These are phyloP conservation scores for Monosporascus sp. DNA, from an alignment of 2,329 filamentous ascomycete species.

Conservation along the genomic window DNA sequence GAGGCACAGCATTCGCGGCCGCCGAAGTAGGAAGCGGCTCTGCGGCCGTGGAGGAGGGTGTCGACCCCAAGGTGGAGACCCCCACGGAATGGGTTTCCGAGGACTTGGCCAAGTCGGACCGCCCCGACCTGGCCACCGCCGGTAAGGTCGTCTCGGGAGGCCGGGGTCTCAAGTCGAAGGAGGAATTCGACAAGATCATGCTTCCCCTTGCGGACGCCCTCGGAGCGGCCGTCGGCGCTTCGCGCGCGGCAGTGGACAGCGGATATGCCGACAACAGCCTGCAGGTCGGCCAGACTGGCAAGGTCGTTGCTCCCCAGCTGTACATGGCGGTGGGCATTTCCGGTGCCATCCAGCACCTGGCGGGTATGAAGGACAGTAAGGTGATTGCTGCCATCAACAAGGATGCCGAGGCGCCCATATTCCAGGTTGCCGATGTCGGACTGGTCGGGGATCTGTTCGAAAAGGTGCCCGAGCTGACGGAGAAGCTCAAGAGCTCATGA, in stretches of 20 bases:
- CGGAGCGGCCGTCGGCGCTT: slow-evolving; percentile 93
- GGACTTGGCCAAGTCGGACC: slow-evolving; percentile 86
- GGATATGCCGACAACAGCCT: slow-evolving; percentile 98
- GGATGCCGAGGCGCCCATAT: slow-evolving; percentile 93
- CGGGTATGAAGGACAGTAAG: slow-evolving; percentile 99
- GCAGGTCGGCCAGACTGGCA: slow-evolving; percentile 97
- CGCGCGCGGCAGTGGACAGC: slow-evolving; percentile 90
- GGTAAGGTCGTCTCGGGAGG: slow-evolving; percentile 87
- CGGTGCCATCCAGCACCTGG: slow-evolving; percentile 95
- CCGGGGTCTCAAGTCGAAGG: slow-evolving; percentile 93
- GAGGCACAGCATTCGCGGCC: slow-evolving; percentile 85
- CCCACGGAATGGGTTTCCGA: slow-evolving; percentile 89
- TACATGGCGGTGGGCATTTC: slow-evolving; percentile 96
- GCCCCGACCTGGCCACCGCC: slow-evolving; percentile 89
- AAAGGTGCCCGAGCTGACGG: slow-evolving; percentile 89
- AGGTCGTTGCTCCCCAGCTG: slow-evolving; percentile 93
- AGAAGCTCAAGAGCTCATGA: slow-evolving; percentile 72
- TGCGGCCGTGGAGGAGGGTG: slow-evolving; percentile 73
- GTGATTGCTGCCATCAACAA: slow-evolving; percentile 99
- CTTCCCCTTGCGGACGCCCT: slow-evolving; percentile 86
- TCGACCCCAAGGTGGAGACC: slow-evolving; percentile 72
- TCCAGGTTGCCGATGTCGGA: slow-evolving; percentile 95
- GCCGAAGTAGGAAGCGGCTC: slow-evolving; percentile 67
- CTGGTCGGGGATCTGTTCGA: slow-evolving; percentile 94
- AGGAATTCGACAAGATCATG: slow-evolving; percentile 93